Conservation (phyloP, 2,329 filamentous ascomycete species). For the Cladobotryum mycophilum region DNA sequence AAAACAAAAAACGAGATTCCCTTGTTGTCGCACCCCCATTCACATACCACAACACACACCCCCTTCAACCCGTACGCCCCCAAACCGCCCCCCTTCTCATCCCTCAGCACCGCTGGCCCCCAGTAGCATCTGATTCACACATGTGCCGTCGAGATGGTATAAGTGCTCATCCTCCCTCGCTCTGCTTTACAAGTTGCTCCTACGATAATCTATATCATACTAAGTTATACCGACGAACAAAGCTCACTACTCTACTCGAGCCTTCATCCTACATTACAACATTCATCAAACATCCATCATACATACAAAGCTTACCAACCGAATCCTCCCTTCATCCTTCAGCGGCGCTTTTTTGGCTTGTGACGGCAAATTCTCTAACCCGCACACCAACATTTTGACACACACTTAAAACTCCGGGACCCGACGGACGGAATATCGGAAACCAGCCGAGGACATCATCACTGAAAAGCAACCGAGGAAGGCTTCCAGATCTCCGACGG, state of each 20-base stretch:
- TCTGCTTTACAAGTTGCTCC: not conserved
- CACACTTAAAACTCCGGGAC: conserved; percentile 3
- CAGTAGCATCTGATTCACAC: conserved; percentile 13
- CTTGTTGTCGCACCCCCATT: conserved; percentile 2
- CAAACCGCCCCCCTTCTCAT: conserved; percentile 8
- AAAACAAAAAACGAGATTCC: not conserved
- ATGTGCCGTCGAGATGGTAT: conserved; percentile 18
- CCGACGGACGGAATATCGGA: conserved; percentile 8
- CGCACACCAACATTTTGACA: conserved; percentile 2
- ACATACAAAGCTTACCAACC: not conserved
- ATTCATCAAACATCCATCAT: too few relatives aligned
- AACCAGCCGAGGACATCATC: conserved; percentile 4
- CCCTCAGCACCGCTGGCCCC: conserved; percentile 7
- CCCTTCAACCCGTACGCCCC: not conserved
- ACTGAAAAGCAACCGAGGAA: not conserved
- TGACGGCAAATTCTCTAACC: conserved; percentile 1
- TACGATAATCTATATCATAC: too few relatives aligned
- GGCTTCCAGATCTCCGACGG: not conserved
- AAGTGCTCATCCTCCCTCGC: conserved; percentile 14
- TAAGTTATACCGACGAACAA: too few relatives aligned
- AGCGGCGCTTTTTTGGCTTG: not conserved
- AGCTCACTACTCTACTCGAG: too few relatives aligned
- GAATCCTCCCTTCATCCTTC: conserved; percentile 3
- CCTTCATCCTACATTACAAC: too few relatives aligned
- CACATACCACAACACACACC: not conserved